phyloP scores from a whole-genome alignment of 2,329 filamentous ascomycete genomes.

The Trichoderma gracile region DNA sequence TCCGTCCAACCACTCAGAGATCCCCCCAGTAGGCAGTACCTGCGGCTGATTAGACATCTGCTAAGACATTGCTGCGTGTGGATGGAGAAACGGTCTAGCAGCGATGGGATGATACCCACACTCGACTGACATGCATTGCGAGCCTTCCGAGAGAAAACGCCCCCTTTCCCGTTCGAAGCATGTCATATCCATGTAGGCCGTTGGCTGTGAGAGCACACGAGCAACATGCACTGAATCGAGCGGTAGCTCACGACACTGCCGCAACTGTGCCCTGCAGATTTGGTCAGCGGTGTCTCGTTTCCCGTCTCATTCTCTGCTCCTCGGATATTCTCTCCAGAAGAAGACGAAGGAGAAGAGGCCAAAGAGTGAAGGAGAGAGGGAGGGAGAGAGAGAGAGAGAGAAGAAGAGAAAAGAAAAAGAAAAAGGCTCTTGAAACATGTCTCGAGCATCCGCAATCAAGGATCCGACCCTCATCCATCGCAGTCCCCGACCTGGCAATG shows the following conservation, averaged over 20 bases:
- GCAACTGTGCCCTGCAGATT: neutral
- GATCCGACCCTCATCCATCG: neutral
- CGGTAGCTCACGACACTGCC: too few species aligned
- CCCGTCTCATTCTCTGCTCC: neutral
- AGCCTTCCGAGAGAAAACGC: slow-evolving; percentile 10
- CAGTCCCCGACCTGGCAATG: neutral
- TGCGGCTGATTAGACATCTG: slow-evolving; percentile 12
- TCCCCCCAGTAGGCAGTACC: neutral
- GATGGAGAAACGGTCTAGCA: neutral
- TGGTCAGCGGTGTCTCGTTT: neutral
- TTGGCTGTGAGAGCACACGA: neutral
- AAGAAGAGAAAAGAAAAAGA: neutral
- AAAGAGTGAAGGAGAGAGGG: too few species aligned
- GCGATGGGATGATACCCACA: slow-evolving; percentile 3
- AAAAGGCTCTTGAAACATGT: slow-evolving; percentile 10
- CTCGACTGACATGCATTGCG: slow-evolving; percentile 18
- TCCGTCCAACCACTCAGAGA: neutral
- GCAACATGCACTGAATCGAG: too few species aligned
- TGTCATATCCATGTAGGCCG: neutral
- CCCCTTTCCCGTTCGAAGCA: neutral
- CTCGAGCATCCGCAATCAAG: slow-evolving; percentile 6
- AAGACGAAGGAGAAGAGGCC: too few species aligned
- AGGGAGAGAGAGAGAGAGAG: too few species aligned
- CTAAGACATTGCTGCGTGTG: slow-evolving; percentile 11
- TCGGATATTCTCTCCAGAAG: neutral